phyloP scores from a whole-genome alignment of 805 yeast species.

The Pichia nanzhaoensis region DNA sequence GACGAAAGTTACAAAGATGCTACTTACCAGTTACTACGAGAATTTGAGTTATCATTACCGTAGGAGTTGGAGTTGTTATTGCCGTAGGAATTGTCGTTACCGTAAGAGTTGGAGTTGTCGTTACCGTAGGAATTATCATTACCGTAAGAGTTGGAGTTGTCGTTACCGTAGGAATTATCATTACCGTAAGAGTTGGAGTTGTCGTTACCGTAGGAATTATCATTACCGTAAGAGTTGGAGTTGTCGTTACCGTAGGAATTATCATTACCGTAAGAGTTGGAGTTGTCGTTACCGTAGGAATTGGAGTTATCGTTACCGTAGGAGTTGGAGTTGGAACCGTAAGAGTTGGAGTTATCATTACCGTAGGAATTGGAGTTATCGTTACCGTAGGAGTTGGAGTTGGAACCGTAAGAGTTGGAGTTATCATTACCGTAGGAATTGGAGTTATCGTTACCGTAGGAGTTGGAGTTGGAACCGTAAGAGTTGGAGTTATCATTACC shows the following conservation, averaged over 20 bases:
- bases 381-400: slow-evolving; percentile 11
- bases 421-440: slow-evolving; percentile 18
- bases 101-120: slow-evolving; percentile 18
- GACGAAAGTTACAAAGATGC: too few relatives aligned
- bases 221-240: slow-evolving; percentile 26
- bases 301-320: slow-evolving; percentile 16
- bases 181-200: too few relatives aligned
- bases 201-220: slow-evolving; percentile 10
- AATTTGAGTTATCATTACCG: slow-evolving; percentile 22
- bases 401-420: slow-evolving; percentile 28
- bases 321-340: slow-evolving; percentile 22
- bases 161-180: slow-evolving; percentile 10
- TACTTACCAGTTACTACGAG: slow-evolving; percentile 10
- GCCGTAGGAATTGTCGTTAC: slow-evolving; percentile 18
- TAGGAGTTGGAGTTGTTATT: slow-evolving; percentile 22
- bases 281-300: slow-evolving; percentile 23
- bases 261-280: slow-evolving; percentile 17
- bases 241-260: slow-evolving; percentile 18
- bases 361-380: too few relatives aligned
- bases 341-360: slow-evolving; percentile 25
- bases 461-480: slow-evolving; percentile 23
- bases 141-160: slow-evolving; percentile 21
- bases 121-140: slow-evolving; percentile 21
- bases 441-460: slow-evolving; percentile 16
- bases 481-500: slow-evolving; percentile 8